A percentile compares a stretch with the other conserved stretches of the same genome.
These are phyloP conservation scores for Alternaria arbusti DNA, from an alignment of 2,329 filamentous ascomycete genomes.

Conservation along the genomic window DNA sequence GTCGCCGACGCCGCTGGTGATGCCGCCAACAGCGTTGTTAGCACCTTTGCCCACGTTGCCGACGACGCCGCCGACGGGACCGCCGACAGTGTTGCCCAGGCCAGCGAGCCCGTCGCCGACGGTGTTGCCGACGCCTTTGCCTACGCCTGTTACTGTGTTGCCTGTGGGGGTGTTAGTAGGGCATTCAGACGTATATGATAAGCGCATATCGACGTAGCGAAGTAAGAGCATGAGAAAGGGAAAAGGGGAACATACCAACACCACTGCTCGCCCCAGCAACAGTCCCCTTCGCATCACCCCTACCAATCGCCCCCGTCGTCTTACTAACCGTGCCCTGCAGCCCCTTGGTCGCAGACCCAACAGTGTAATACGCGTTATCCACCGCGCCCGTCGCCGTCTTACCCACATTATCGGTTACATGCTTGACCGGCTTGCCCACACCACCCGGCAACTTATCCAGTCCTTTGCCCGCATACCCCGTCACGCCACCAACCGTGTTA, in stretches of 20 bases:
- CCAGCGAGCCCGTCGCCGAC: slow-evolving; percentile 49
- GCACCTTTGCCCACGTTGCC: slow-evolving; percentile 52
- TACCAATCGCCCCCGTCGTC: slow-evolving; percentile 52
- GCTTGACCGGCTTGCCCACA: slow-evolving; percentile 47
- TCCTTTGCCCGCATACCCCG: slow-evolving; percentile 47
- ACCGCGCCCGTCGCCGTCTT: slow-evolving; percentile 51
- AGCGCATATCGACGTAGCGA: not conserved
- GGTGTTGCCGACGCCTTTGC: slow-evolving; percentile 45
- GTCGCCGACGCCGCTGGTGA: slow-evolving; percentile 53
- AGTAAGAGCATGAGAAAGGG: no score
- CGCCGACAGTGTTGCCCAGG: slow-evolving; percentile 45
- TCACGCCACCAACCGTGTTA: slow-evolving; percentile 45
- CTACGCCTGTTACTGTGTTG: slow-evolving; percentile 45
- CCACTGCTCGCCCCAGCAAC: slow-evolving; percentile 48
- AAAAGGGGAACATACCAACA: slow-evolving; percentile 19
- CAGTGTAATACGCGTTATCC: slow-evolving; percentile 51
- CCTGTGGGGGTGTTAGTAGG: slow-evolving; percentile 20
- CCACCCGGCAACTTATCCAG: slow-evolving; percentile 43
- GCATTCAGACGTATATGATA: not conserved
- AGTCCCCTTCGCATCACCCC: slow-evolving; percentile 50
- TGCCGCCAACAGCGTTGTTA: slow-evolving; percentile 49
- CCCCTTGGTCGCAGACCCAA: slow-evolving; percentile 49
- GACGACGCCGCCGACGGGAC: slow-evolving; percentile 51
- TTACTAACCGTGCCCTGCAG: slow-evolving; percentile 53
- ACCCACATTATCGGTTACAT: slow-evolving; percentile 50